Evolutionary conservation across 257 asterid species (phyloP), one percentile per base, ranked within the genome.

Genomic region (Plantago major): DNA sequence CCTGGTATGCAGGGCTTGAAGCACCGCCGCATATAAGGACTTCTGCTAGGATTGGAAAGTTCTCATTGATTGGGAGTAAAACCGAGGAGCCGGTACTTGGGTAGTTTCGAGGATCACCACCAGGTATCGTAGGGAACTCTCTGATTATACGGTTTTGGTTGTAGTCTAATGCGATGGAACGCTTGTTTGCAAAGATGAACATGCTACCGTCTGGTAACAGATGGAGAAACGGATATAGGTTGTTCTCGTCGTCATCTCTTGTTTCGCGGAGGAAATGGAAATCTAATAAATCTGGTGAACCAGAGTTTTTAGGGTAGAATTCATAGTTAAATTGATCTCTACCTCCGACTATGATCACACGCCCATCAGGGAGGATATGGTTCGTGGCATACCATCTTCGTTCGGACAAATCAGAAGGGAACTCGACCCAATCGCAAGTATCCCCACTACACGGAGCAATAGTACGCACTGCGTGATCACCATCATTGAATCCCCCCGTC

Each of bases 401-500:
- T 22, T 49, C 46, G 0, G 74, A 5, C 30, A 86, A 68, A 26
- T 7, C 26, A 9, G 19, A 42, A 0, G 82, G 79, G 46, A 74
- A 70, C 80, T 86, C 91, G 0, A 72, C 43, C 91, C 89, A 86
- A 45, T 86, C 85, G 10, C 86, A 81, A 64, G 4, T 16, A 3
- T 18, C 67, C 6, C 53, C 78, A 22, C 7, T 11, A 60, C 85
- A 83, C 0, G 95, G 84, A 0, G 62, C 17, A 5, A 86, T 30
- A 4, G 62, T 59, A 4, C 89, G 81, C 0, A 79, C 49, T 0
- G 53, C 69, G 0, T 62, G 82, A 49, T 82, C 93, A 6, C 94
- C 95, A n/a, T 84, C 94, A 42, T 82, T 84, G 79, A 48, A 89
- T 0, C 97, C 97, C 1, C 94, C 94, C 0, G 94, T 86, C 10